A percentile compares a stretch with the other conserved stretches of the same genome.
phyloP scores from a whole-genome alignment of 2,329 filamentous ascomycete genomes.

The Fusarium proliferatum region DNA sequence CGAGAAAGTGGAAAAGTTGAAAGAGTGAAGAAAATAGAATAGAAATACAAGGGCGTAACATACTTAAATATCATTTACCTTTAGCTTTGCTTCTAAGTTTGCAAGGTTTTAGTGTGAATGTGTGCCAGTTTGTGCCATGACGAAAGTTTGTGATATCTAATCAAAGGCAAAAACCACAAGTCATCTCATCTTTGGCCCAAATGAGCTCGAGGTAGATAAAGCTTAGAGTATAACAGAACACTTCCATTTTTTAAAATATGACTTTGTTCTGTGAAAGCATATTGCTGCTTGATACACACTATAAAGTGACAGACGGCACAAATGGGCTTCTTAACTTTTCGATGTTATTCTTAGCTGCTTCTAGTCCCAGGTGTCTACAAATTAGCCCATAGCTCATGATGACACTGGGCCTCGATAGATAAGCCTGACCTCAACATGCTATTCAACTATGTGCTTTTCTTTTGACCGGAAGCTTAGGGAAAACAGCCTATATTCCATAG shows the following conservation, averaged over 20 bases:
- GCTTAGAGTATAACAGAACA: not conserved
- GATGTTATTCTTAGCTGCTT: not conserved
- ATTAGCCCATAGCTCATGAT: no score
- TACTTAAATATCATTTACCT: no score
- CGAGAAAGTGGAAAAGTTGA: not conserved
- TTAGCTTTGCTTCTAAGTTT: rapidly evolving
- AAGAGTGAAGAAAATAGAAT: no score
- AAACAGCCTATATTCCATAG: no score
- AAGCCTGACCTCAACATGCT: no score
- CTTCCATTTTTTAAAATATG: no score
- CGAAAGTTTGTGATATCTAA: not conserved
- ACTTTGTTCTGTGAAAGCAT: not conserved
- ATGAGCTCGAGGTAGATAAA: rapidly evolving
- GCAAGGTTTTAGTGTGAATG: rapidly evolving
- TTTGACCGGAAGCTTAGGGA: no score
- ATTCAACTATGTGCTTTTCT: no score
- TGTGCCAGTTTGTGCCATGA: not conserved
- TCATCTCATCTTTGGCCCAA: not conserved
- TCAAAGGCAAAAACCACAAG: not conserved
- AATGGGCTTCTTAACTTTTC: not conserved
- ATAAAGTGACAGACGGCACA: no score
- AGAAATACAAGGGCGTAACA: rapidly evolving
- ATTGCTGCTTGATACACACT: not conserved
- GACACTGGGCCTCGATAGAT: no score
- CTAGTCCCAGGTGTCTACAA: no score